Evolutionary conservation across 2,329 filamentous ascomycete species (phyloP).

Genomic region (Alternaria solani): DNA sequence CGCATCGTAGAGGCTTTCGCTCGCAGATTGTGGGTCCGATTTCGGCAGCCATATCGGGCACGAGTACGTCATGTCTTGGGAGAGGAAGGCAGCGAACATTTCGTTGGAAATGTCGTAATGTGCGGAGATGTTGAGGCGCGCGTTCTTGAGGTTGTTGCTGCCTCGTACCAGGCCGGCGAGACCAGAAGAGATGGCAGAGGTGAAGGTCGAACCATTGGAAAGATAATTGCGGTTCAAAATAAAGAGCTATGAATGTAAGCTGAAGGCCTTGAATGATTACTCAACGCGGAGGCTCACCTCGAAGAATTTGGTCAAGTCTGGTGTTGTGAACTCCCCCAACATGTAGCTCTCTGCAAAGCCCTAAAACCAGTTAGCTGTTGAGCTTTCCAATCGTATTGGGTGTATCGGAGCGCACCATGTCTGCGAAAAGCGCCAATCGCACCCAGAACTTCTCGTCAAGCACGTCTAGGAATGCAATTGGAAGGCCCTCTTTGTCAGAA

Average conservation of each 20-base stretch:
- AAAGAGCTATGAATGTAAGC: conserved; percentile 64
- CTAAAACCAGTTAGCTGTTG: conserved; percentile 30
- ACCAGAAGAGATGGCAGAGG: conserved; percentile 66
- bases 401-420: conserved; percentile 63
- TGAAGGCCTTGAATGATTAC: background rate
- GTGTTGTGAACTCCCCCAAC: conserved; percentile 73
- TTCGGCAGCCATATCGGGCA: conserved; percentile 70
- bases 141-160: conserved; percentile 59
- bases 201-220: conserved; percentile 69
- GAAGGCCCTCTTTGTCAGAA: conserved; percentile 50
- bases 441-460: conserved; percentile 75
- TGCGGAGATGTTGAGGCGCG: conserved; percentile 70
- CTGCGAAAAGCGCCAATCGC: conserved; percentile 71
- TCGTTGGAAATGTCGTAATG: conserved; percentile 81
- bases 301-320: conserved; percentile 73
- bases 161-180: conserved; percentile 62
- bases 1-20: conserved; percentile 69
- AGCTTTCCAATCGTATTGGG: background rate
- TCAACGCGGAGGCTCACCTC: conserved; percentile 55
- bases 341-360: conserved; percentile 78
- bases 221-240: conserved; percentile 72
- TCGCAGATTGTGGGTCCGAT: conserved; percentile 51
- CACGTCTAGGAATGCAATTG: conserved; percentile 65
- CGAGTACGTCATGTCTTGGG: conserved; percentile 79
- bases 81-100: conserved; percentile 78